Evolutionary conservation across 306 rosid species (phyloP).

Genomic region (Glycine soja): DNA sequence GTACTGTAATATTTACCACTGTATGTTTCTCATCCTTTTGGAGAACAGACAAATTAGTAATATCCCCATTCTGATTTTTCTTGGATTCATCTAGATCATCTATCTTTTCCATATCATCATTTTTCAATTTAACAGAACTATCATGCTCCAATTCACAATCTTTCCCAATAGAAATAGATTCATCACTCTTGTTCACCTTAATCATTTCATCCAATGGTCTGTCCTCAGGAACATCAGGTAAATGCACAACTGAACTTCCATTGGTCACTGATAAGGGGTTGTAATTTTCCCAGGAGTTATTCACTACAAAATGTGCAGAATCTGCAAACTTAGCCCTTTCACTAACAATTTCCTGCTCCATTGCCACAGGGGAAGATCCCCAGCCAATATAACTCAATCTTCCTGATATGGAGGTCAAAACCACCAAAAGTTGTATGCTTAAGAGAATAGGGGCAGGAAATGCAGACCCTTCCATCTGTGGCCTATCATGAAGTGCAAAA

Average conservation of each 20-base stretch:
- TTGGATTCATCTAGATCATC: slow-evolving; percentile 54
- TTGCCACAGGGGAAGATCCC: slow-evolving; percentile 59
- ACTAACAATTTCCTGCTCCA: slow-evolving; percentile 54
- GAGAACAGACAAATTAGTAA: slow-evolving; percentile 50
- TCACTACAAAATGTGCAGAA: slow-evolving; percentile 54
- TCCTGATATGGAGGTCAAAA: slow-evolving; percentile 79
- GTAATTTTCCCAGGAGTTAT: slow-evolving; percentile 54
- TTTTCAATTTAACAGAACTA: slow-evolving; percentile 52
- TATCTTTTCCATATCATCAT: slow-evolving; percentile 37
- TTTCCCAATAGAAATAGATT: slow-evolving; percentile 49
- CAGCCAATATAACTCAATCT: slow-evolving; percentile 69
- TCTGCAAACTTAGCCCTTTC: slow-evolving; percentile 57
- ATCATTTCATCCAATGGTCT: slow-evolving; percentile 65
- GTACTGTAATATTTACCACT: slow-evolving; percentile 49
- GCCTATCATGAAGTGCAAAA: slow-evolving; percentile 98
- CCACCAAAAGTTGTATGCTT: slow-evolving; percentile 82
- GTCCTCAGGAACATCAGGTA: slow-evolving; percentile 85
- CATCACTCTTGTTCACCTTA: slow-evolving; percentile 52
- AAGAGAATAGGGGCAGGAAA: slow-evolving; percentile 87
- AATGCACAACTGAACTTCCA: slow-evolving; percentile 55
- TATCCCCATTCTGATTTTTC: slow-evolving; percentile 56
- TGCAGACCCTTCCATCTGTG: slow-evolving; percentile 95
- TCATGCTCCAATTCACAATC: slow-evolving; percentile 58
- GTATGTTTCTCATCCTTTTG: slow-evolving; percentile 63
- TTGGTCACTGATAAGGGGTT: slow-evolving; percentile 53